A percentile compares a stretch with the other conserved stretches of the same genome.
These are phyloP conservation scores for Biscutella laevigata DNA, from an alignment of 441 rosid species.

Conservation along the genomic window DNA sequence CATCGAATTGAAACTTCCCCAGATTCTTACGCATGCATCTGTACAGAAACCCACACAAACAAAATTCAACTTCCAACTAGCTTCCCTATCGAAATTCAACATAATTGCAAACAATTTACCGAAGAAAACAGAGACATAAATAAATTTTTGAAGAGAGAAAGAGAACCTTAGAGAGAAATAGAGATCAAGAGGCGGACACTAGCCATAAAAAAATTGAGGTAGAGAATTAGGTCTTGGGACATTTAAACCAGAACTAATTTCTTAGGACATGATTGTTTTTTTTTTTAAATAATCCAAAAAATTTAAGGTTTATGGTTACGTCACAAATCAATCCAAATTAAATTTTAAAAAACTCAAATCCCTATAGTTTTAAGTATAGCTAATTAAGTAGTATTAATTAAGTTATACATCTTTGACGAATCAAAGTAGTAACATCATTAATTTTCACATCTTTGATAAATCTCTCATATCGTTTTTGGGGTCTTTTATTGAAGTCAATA, in stretches of 20 bases:
- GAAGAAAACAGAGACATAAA: not conserved
- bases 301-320: not conserved
- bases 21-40: constrained; percentile 24
- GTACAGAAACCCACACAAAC: not conserved
- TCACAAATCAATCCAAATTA: too few species aligned
- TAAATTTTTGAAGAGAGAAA: not conserved
- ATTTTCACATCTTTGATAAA: not conserved
- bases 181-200: constrained; percentile 15
- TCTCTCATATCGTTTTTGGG: not conserved
- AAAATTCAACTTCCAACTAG: not conserved
- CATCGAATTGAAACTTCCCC: not conserved
- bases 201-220: constrained; percentile 8
- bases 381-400: not conserved
- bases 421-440: not conserved
- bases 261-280: constrained; percentile 6
- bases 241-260: constrained; percentile 10
- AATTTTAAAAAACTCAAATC: not conserved
- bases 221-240: constrained; percentile 17
- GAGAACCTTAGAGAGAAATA: not conserved
- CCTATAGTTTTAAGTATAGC: too few species aligned
- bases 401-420: not conserved
- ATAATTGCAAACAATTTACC: not conserved
- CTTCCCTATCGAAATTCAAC: not conserved
- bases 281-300: too few species aligned
- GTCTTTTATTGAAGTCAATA: not conserved